A percentile compares a stretch with the other conserved stretches of the same genome.
phyloP scores from a whole-genome alignment of 1,284 basidiomycete genomes.

The Cerioporus squamosus region DNA sequence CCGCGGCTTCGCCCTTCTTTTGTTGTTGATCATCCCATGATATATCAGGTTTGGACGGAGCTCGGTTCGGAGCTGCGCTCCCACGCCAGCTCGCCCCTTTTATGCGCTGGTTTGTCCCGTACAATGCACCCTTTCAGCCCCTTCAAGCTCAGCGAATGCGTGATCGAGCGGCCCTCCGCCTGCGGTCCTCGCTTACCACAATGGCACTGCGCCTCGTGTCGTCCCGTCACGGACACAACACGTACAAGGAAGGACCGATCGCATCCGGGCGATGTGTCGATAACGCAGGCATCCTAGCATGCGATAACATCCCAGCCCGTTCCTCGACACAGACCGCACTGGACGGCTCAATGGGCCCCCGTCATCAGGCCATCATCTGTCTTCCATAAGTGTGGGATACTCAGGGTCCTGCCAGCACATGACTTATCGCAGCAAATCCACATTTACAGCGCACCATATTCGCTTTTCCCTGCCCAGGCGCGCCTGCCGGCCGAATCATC shows the following conservation, averaged over 20 bases:
- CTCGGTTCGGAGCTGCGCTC: constrained; percentile 17
- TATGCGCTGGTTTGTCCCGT: constrained; percentile 13
- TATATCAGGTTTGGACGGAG: constrained; percentile 24
- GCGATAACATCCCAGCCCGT: background rate
- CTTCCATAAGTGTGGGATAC: constrained; percentile 13
- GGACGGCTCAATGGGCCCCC: background rate
- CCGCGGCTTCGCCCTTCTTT: constrained; percentile 23
- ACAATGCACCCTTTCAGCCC: constrained; percentile 2
- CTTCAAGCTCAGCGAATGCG: constrained; percentile 22
- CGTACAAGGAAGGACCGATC: constrained; percentile 12
- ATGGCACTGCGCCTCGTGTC: constrained; percentile 4
- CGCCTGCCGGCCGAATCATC: constrained; percentile 17
- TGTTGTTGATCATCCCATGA: constrained; percentile 25
- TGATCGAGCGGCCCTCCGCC: constrained; percentile 17
- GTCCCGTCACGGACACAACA: constrained; percentile 12
- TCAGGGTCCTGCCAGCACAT: constrained; percentile 21
- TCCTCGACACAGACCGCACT: background rate
- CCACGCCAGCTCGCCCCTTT: constrained; percentile 21
- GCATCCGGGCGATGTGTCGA: background rate
- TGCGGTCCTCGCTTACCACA: constrained; percentile 2
- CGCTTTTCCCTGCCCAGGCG: constrained; percentile 12
- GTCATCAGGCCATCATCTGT: constrained; percentile 18
- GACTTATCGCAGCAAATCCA: constrained; percentile 13
- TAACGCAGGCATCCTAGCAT: background rate
- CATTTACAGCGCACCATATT: constrained; percentile 13